Evolutionary conservation across 2,329 filamentous ascomycete species (phyloP), one percentile per base, ranked within the genome.

Genomic region (Aureobasidium sp.): DNA sequence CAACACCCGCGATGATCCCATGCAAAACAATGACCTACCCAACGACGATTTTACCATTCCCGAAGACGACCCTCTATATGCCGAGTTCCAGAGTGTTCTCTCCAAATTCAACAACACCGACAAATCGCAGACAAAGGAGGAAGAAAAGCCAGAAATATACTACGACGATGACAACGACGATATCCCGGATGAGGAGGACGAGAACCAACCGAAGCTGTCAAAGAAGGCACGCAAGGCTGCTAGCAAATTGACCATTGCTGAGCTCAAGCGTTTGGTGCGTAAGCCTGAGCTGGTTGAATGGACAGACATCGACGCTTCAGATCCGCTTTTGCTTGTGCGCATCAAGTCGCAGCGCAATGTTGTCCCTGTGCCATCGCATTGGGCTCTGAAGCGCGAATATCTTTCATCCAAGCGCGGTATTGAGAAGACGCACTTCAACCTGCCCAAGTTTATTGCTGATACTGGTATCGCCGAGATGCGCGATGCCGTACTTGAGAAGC

Each of bases 401-500:
- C 81, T 99, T 3, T 97, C 93, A 0, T 97, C 92, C 48, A 99
- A 99, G 76, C 85, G 94, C 63, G 94, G 94, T 76, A 90, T 99
- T 63, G 94, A 99, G 75, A 99, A 99, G 76, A 84, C 93, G 0
- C 87, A 92, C 0, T 99, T 97, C 74, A 84, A 90, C 30, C 82
- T 99, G 16, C 94, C 94, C 1, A 94, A 93, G 69, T 99, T 97
- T 74, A 99, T 99, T 66, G 89, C 93, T 68, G 94, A 97, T 72
- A 99, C 94, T 2, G 94, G 94, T 37, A 99, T 99, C 69, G 86
- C 91, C 16, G 94, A 97, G 78, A 99, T 99, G 94, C 87, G 94
- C 67, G 94, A 97, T 72, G 93, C 94, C 3, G 91, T 95, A 0
- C 77, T 97, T 49, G 94, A 97, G 75, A 97, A 99, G 75, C 91